Conservation (phyloP, 2,329 filamentous ascomycete genomes). For the Pyricularia sp. region DNA sequence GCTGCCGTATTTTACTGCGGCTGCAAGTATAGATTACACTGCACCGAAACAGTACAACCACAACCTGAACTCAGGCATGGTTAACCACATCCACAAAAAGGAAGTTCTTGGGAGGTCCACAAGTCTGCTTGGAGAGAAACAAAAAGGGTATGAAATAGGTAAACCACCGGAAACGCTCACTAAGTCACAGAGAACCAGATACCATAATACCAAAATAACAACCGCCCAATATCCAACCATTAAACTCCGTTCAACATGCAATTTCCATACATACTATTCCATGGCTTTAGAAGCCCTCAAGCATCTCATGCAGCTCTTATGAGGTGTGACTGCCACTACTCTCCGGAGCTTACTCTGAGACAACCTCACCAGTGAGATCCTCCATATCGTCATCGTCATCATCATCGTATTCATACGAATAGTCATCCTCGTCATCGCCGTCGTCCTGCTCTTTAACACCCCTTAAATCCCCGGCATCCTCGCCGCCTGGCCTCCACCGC, state of each 20-base stretch:
- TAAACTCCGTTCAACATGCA: neutral
- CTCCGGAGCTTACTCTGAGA: neutral
- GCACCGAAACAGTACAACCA: neutral
- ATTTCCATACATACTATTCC: neutral
- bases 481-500: conserved; percentile 9
- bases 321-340: neutral
- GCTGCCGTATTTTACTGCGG: neutral
- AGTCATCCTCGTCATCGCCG: conserved; percentile 8
- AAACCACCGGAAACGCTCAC: neutral
- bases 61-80: neutral
- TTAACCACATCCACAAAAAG: neutral
- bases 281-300: neutral
- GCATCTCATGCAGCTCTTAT: neutral
- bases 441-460: conserved; percentile 13
- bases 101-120: neutral
- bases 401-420: neutral
- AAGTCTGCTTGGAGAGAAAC: neutral
- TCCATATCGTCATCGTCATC: neutral
- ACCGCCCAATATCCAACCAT: neutral
- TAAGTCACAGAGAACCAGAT: neutral
- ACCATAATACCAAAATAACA: neutral
- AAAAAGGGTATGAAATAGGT: neutral
- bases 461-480: conserved; percentile 14
- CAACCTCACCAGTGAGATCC: neutral
- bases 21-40: neutral